phyloP scores from a whole-genome alignment of 768 basidiomycete genomes.

The Lactarius hengduanensis region DNA sequence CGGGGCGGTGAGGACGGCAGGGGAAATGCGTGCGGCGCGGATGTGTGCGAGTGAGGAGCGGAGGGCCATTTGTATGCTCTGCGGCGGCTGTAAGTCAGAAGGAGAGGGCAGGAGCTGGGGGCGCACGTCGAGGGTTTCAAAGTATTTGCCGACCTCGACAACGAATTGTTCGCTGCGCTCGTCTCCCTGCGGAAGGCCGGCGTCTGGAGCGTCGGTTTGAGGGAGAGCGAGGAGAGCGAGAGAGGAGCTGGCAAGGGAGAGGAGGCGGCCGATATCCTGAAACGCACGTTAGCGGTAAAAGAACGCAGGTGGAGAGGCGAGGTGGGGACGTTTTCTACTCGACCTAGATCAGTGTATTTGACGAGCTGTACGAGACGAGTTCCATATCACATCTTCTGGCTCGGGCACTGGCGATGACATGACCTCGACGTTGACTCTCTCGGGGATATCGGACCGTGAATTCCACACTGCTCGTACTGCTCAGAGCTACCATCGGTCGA shows the following conservation, averaged over 20 bases:
- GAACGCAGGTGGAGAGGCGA: too few species aligned
- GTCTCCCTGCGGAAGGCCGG: conserved; percentile 71
- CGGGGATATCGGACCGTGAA: neutral
- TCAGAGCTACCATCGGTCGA: neutral
- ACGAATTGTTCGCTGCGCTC: conserved; percentile 86
- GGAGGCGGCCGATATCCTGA: conserved; percentile 75
- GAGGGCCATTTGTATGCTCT: conserved; percentile 76
- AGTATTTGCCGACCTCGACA: conserved; percentile 81
- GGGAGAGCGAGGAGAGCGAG: conserved; percentile 80
- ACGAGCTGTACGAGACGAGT: conserved; percentile 73
- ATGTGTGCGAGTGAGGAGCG: conserved; percentile 81
- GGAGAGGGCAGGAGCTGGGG: neutral
- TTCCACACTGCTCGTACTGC: too few species aligned
- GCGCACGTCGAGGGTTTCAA: conserved; percentile 73
- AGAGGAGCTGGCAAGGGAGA: conserved; percentile 73
- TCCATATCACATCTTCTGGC: conserved; percentile 67
- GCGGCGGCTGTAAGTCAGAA: conserved; percentile 18
- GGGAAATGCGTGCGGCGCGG: conserved; percentile 76
- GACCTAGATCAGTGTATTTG: conserved; percentile 78
- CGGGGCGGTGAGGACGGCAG: conserved; percentile 84
- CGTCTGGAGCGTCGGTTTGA: conserved; percentile 70
- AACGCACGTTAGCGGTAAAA: conserved; percentile 1
- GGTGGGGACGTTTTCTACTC: conserved; percentile 68
- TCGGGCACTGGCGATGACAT: neutral
- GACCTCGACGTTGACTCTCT: too few species aligned